Evolutionary conservation across 371 early-diverging fungal genomes (phyloP).

Genomic region (Lichtheimia hyalospora): DNA sequence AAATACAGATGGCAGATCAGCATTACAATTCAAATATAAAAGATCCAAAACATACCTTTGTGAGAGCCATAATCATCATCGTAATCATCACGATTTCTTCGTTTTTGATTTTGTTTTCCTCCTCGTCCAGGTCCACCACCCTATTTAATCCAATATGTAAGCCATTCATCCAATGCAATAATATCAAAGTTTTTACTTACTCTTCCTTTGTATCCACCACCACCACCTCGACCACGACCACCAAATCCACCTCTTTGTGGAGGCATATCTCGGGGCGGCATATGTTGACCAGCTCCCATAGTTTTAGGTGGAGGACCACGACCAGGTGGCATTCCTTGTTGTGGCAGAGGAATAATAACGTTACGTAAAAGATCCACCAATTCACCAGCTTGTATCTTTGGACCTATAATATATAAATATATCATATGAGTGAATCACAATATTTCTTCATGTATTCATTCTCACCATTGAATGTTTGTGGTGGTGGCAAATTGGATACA

Average conservation of each 20-base stretch:
- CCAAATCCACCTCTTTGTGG: constrained; percentile 27
- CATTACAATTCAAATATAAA: background rate
- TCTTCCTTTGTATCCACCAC: constrained; percentile 36
- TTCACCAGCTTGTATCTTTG: constrained; percentile 47
- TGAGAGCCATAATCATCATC: constrained; percentile 51
- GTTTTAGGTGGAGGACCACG: constrained; percentile 13
- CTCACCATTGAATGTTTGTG: constrained; percentile 50
- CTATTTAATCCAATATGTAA: background rate
- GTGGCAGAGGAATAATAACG: constrained; percentile 45
- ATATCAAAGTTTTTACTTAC: constrained; percentile 11
- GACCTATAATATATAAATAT: constrained; percentile 18
- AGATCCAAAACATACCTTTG: constrained; percentile 30
- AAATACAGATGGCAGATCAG: background rate
- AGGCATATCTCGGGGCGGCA: constrained; percentile 18
- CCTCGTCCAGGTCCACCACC: constrained; percentile 9
- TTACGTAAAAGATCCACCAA: constrained; percentile 53
- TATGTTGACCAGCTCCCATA: constrained; percentile 20
- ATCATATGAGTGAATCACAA: too few species aligned
- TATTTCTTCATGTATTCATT: background rate
- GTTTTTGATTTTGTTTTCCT: constrained; percentile 38
- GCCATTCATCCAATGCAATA: background rate
- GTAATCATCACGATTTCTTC: constrained; percentile 50
- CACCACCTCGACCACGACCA: constrained; percentile 26
- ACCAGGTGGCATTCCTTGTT: constrained; percentile 19
- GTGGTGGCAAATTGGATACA: constrained; percentile 53